A percentile compares a stretch with the other conserved stretches of the same genome.
These are phyloP conservation scores for Mycena floridula DNA, from an alignment of 768 basidiomycete genomes.

Conservation along the genomic window DNA sequence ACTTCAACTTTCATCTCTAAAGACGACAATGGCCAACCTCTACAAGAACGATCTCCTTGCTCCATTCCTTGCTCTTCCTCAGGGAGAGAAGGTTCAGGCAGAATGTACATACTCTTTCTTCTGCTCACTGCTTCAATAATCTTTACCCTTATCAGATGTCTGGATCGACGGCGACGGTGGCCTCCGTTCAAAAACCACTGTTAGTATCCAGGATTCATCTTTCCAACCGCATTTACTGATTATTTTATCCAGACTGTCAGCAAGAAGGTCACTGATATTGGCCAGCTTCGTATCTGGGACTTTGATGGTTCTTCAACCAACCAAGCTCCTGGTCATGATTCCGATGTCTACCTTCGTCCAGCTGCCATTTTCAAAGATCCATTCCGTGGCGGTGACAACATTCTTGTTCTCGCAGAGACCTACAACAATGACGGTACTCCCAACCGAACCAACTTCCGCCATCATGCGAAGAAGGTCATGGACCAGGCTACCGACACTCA, in stretches of 20 bases:
- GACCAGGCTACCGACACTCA: slow-evolving; percentile 72
- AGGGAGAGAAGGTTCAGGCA: slow-evolving; percentile 91
- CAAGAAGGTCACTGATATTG: slow-evolving; percentile 82
- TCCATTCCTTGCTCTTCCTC: slow-evolving; percentile 82
- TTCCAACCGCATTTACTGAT: slow-evolving; percentile 5
- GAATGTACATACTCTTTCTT: slow-evolving; percentile 56
- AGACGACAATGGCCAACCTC: slow-evolving; percentile 24
- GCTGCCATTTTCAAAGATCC: slow-evolving; percentile 98
- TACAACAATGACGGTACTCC: slow-evolving; percentile 99
- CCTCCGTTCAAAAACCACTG: slow-evolving; percentile 94
- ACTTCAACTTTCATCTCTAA: no score
- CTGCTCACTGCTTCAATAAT: slow-evolving; percentile 12
- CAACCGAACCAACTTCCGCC: slow-evolving; percentile 93
- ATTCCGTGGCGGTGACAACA: slow-evolving; percentile 98
- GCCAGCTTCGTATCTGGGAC: slow-evolving; percentile 95
- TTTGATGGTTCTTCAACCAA: slow-evolving; percentile 98
- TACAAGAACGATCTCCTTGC: slow-evolving; percentile 85
- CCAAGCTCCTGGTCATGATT: slow-evolving; percentile 93
- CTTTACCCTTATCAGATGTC: slow-evolving; percentile 57
- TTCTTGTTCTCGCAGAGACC: slow-evolving; percentile 92
- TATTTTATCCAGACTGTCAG: slow-evolving; percentile 61
- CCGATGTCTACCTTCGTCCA: slow-evolving; percentile 97
- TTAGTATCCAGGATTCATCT: slow-evolving; percentile 26
- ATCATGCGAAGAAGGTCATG: slow-evolving; percentile 93
- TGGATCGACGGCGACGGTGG: slow-evolving; percentile 97